Percentiles rank a stretch among this genome's conserved stretches.
Evolutionary conservation across 208 protist species (phyloP).

Genomic region (Leishmania amazonensis): DNA sequence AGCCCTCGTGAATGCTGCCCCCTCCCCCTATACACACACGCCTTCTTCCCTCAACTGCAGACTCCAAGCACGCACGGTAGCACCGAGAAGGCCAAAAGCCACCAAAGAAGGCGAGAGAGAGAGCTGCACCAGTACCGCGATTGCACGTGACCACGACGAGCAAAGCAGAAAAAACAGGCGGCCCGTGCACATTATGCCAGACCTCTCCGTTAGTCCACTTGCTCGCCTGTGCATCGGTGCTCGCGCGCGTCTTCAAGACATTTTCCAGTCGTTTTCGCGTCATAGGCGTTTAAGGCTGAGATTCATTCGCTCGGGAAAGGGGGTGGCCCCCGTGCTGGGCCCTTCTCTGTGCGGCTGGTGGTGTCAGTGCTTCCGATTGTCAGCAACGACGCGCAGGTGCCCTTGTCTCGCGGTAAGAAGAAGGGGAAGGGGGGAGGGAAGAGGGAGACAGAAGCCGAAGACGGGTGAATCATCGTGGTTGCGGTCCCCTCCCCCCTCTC

Average conservation of each 20-base stretch:
- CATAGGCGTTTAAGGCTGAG: not conserved
- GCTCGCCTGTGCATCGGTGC: not conserved
- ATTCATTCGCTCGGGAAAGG: not conserved
- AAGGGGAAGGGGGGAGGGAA: not conserved
- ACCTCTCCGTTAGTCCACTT: not conserved
- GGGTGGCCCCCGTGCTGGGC: not conserved
- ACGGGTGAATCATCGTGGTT: not conserved
- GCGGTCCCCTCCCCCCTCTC: not conserved
- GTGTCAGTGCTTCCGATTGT: not conserved
- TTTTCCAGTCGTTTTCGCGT: not conserved
- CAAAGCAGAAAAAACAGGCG: not conserved
- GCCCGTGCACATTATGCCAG: not conserved
- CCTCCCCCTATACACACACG: not conserved
- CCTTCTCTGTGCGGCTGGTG: not conserved
- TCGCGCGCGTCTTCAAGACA: not conserved
- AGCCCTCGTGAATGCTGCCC: not conserved
- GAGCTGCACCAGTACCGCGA: not conserved
- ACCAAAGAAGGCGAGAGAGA: slow-evolving; percentile 3
- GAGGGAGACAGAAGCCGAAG: not conserved
- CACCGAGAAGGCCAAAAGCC: not conserved
- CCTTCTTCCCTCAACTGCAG: not conserved
- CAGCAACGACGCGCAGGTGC: not conserved
- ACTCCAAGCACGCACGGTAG: not conserved
- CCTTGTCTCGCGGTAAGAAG: not conserved
- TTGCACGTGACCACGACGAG: not conserved